Percentiles rank a stretch among this genome's conserved stretches.
phyloP scores from a whole-genome alignment of 2,329 filamentous ascomycete genomes.

The Sarocladiaceae sp. region DNA sequence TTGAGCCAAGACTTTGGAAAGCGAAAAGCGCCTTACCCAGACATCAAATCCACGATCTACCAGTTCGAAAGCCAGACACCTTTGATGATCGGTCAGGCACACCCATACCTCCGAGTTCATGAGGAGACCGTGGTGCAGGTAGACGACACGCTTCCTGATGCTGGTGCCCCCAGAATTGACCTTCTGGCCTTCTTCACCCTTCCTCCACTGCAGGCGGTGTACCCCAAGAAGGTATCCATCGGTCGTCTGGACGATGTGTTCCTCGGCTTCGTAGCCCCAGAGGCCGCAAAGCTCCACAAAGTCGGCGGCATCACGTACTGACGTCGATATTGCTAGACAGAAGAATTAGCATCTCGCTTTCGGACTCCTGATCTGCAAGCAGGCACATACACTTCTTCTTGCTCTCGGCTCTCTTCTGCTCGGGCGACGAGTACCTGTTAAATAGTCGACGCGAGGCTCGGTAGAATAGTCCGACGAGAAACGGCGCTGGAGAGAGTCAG shows the following conservation, averaged over 20 bases:
- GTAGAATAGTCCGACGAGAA: slow-evolving; percentile 79
- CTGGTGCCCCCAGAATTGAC: slow-evolving; percentile 68
- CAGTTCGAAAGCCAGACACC: slow-evolving; percentile 81
- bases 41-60: slow-evolving; percentile 93
- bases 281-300: slow-evolving; percentile 91
- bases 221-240: slow-evolving; percentile 91
- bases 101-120: slow-evolving; percentile 99
- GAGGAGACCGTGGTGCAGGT: slow-evolving; percentile 89
- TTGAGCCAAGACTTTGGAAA: neutral
- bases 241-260: slow-evolving; percentile 89
- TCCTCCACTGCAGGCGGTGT: slow-evolving; percentile 77
- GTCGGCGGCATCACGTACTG: slow-evolving; percentile 79
- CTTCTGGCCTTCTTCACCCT: slow-evolving; percentile 70
- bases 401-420: slow-evolving; percentile 60
- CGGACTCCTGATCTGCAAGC: slow-evolving; percentile 30
- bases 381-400: slow-evolving; percentile 53
- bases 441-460: slow-evolving; percentile 75
- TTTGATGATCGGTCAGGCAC: slow-evolving; percentile 76
- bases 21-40: slow-evolving; percentile 62
- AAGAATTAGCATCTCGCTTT: slow-evolving; percentile 24
- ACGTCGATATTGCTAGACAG: slow-evolving; percentile 57
- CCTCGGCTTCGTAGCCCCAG: slow-evolving; percentile 89
- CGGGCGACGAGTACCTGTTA: slow-evolving; percentile 67
- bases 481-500: slow-evolving; percentile 49
- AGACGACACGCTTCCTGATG: slow-evolving; percentile 77